Percentiles rank a stretch among this genome's conserved stretches.
These are phyloP conservation scores for Geotrichum phurueaensis DNA, from an alignment of 1,139 yeast genomes.

Conservation along the genomic window DNA sequence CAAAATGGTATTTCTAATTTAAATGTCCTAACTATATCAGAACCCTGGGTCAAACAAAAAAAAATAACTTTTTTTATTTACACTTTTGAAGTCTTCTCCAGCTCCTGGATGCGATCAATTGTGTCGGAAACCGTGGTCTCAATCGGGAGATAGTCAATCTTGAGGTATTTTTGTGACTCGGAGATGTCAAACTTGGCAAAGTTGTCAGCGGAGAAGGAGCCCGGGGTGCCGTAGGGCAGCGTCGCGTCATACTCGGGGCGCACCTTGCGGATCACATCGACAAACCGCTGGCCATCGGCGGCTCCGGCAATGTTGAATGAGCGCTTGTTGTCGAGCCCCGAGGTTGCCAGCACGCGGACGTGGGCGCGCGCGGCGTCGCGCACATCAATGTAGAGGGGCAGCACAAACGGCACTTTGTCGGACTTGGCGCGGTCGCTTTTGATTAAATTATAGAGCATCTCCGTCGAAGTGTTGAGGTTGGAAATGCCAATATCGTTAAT, in stretches of 20 bases:
- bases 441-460: not conserved
- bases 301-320: conserved; percentile 36
- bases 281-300: conserved; percentile 32
- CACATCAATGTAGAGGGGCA: conserved; percentile 15
- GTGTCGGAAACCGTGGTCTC: conserved; percentile 23
- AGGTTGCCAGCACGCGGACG: conserved; percentile 20
- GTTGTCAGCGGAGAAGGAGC: conserved; percentile 2
- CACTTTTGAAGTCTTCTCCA: not conserved
- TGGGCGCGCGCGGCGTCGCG: conserved; percentile 16
- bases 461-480: conserved; percentile 31
- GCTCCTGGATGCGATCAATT: conserved; percentile 19
- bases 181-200: conserved; percentile 19
- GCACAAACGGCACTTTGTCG: not conserved
- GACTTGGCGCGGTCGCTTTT: not conserved
- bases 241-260: conserved; percentile 11
- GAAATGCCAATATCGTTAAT: conserved; percentile 26
- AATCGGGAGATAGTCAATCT: conserved; percentile 24
- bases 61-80: not conserved
- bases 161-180: conserved; percentile 21
- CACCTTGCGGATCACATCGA: conserved; percentile 34
- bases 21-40: too few species aligned
- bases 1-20: not conserved
- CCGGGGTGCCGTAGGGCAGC: conserved; percentile 12
- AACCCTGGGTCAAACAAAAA: not conserved
- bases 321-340: conserved; percentile 36